Base-by-base conservation (phyloP, 768 basidiomycete genomes). In the Tylopilus sp. region DNA sequence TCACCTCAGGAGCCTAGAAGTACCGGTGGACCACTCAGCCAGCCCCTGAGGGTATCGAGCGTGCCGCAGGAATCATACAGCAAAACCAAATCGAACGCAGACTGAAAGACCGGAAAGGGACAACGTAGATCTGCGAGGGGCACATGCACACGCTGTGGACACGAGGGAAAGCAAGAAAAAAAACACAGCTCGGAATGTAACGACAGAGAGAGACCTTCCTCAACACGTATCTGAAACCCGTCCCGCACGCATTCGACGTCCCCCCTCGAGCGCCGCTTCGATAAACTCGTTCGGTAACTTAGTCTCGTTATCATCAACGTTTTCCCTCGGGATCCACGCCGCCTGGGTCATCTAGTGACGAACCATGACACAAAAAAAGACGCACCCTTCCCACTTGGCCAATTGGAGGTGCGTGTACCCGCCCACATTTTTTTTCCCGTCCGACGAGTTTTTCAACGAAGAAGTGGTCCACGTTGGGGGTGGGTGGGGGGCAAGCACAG, bases 301-400 rank as follows among this genome's bases (percentile, higher is more conserved):
- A 3, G 41, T 50, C 2, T 44, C 57, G 7, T 58, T 60, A 15
- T 67, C 60, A 2, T 56, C 22, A 17, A 68, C 25, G 22, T 64
- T 68, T 36, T 64, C 68, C 21, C 57, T 60, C 0, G 69, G 64
- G 7, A 70, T 63, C 67, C 67, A 69, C 3, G 42, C 61, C 15
- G 67, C 67, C 38, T 69, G 47, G 6, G 26, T 33, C 55, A 69
- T 63, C 15, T 67, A 57, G 40, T 61, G 11, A 28, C 28, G 28
- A 7, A 20, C 13, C 26, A 12, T 39, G 28, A 3, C n/a, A 26
- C 13, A 6, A n/a, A n/a, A n/a, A n/a, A n/a, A n/a, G n/a, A n/a
- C 50, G 46, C 20, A 70, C 69, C 69, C 69, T 0, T 69, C 69
- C 68, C 68, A 69, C 42, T 69, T 69, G 15, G 65, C 68, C 28